Evolutionary conservation across 208 protist genomes (phyloP), one percentile per base, ranked within the genome.

Genomic region (Tetramitus jugosus): DNA sequence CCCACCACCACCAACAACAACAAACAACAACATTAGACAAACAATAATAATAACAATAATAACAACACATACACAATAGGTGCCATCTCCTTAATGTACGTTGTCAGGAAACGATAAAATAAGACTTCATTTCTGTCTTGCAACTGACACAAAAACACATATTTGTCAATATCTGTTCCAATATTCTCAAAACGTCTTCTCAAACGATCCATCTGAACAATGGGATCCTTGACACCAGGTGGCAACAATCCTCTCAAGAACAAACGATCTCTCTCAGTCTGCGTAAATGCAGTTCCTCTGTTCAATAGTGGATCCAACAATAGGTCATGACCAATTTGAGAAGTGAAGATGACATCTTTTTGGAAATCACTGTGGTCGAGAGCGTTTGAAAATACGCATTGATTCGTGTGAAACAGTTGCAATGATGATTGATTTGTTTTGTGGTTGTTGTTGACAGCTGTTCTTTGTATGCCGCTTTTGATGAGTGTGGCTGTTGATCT

Each of bases 71-170:
- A n/a, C 3, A 69, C n/a, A 31, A 76, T 76, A 29, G 69, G 69
- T 29, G 69, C 69, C 17, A 76, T 17, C 29, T 76, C 69, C 23
- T 76, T 60, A 60, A 60, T 76, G 13, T 76, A 39, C n/a, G 4
- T 31, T 23, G 20, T 43, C 13, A 76, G 1, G 60, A 76, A 53
- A 31, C 40, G 4, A 71, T 90, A 88, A 79, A 90, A 93, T 8
- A 93, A 81, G 10, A 87, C 91, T 81, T 90, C 86, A 42, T 76
- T 76, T 56, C 69, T n/a, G 42, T 76, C 69, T 43, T 60, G 69
- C 31, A 76, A n/a, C 43, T 76, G 43, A 20, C 6, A 13, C 14
- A 6, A 60, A 53, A 76, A 60, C 37, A 31, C 7, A n/a, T 76
- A 76, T 52, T 42, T 76, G 31, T 76, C 46, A 39, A 76, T 60